A percentile compares a stretch with the other conserved stretches of the same genome.
Evolutionary conservation across 2,329 filamentous ascomycete species (phyloP).

Genomic region (Hymenoscyphus fructigenus): DNA sequence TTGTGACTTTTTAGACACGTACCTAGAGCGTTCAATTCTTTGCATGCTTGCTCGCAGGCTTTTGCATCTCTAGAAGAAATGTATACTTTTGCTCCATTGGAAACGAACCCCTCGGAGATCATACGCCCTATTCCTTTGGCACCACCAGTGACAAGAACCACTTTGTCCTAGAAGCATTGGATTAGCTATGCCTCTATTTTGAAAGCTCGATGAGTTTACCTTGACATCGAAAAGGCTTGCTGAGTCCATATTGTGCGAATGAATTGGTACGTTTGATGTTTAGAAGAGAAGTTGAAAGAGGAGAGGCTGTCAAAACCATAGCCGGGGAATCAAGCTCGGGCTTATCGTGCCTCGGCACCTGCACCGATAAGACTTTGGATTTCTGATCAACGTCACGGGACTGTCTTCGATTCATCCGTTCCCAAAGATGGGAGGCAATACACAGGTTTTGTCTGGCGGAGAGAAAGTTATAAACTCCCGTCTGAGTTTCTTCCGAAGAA

Average conservation of each 20-base stretch:
- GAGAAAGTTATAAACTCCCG: too few species aligned
- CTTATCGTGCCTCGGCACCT: not conserved
- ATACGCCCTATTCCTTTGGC: constrained; percentile 65
- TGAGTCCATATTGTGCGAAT: constrained; percentile 48
- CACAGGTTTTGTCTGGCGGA: too few species aligned
- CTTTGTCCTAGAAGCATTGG: constrained; percentile 45
- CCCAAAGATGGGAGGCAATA: too few species aligned
- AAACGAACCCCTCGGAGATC: constrained; percentile 66
- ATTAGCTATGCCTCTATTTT: not conserved
- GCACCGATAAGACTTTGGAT: not conserved
- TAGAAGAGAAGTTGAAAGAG: not conserved
- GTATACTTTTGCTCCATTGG: constrained; percentile 67
- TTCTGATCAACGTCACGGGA: not conserved
- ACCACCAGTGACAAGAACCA: constrained; percentile 57
- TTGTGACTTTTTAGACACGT: constrained; percentile 21
- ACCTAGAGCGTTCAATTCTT: constrained; percentile 55
- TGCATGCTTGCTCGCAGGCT: constrained; percentile 56
- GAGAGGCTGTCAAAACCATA: constrained; percentile 1
- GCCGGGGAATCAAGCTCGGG: not conserved
- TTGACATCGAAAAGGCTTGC: constrained; percentile 58
- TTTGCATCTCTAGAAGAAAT: constrained; percentile 66
- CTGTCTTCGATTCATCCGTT: not conserved
- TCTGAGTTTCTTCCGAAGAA: not conserved
- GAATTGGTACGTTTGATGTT: constrained; percentile 5
- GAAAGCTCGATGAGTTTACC: constrained; percentile 40